These are phyloP conservation scores for Sporobolomyces roseus DNA, from an alignment of 768 basidiomycete species.

Conservation along the genomic window DNA sequence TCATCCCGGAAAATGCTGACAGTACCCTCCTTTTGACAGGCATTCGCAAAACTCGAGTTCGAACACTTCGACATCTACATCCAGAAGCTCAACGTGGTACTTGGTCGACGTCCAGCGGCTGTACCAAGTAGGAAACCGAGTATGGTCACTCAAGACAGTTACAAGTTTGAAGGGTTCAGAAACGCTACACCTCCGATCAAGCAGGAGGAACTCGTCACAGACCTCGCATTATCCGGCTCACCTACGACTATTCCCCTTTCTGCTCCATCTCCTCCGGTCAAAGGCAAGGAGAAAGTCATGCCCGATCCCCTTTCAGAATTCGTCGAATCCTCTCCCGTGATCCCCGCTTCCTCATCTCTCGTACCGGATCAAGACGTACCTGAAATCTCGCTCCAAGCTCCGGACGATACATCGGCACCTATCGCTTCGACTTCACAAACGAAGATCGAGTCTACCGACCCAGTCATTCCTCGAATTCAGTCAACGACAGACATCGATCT, in stretches of 20 bases:
- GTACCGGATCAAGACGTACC: not conserved
- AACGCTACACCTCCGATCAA: conserved; percentile 14
- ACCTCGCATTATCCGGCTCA: too few relatives aligned
- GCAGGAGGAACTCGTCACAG: too few relatives aligned
- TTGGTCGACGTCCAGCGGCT: conserved; percentile 70
- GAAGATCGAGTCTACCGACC: not conserved
- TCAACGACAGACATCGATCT: conserved; percentile 60
- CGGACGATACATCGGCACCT: not conserved
- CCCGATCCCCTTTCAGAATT: conserved; percentile 22
- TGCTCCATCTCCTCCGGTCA: not conserved
- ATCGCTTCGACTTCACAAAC: conserved; percentile 27
- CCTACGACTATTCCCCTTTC: not conserved
- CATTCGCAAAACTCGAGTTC: conserved; percentile 90
- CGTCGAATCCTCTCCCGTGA: conserved; percentile 12
- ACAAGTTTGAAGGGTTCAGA: conserved; percentile 1
- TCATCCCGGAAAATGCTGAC: conserved; percentile 45
- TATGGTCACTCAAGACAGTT: conserved; percentile 5
- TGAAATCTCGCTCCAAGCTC: not conserved
- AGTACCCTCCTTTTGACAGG: conserved; percentile 55
- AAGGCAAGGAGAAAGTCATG: conserved; percentile 25
- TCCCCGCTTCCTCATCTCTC: not conserved
- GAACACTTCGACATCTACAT: conserved; percentile 95
- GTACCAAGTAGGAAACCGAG: not conserved
- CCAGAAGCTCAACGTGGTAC: conserved; percentile 86
- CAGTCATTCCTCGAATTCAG: not conserved